Base-by-base conservation (phyloP, 2,329 filamentous ascomycete genomes). In the Chrysoporthe puriensis region DNA sequence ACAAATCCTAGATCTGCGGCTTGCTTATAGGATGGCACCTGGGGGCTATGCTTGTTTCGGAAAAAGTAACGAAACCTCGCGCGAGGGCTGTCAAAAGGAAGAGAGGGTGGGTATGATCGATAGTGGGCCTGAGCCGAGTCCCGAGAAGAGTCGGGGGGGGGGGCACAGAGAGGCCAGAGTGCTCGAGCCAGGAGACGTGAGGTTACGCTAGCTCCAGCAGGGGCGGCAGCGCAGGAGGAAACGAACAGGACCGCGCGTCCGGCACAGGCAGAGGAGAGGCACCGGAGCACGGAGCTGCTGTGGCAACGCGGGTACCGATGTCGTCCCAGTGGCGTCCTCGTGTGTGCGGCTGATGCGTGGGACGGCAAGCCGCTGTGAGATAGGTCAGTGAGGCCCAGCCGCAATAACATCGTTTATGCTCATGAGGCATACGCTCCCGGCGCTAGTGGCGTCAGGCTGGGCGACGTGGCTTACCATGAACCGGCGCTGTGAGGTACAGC, bases 31-130 rank as follows among this genome's bases (percentile, higher is more conserved):
- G 44, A 34, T 44, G 52, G 43, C 44, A 42, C 43, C 36, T 26
- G 42, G 43, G 60, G 43, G 60, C 64, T 69, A 67, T 67, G 16
- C 68, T 65, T 16, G 13, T 63, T 69, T 57, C 32, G 65, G 65
- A 52, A 34, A 65, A 66, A 67, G 56, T 63, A 32, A 69, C 64
- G 64, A 67, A 59, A 16, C n/a, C 11, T 14, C n/a, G 36, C 3
- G 8, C 42, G 40, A 21, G 11, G 32, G n/a, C 40, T 11, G n/a
- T 9, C 36, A 40, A 26, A 26, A 7, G 36, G 36, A 9, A 40
- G 36, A 9, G 6, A n/a, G 14, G 40, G 40, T 36, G 42, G 54
- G 62, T 59, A 36, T 42, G 54, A 46, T 21, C 14, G n/a, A 56
- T 18, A 44, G 54, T 59, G 62, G 52, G 43, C 32, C 62, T 36